phyloP scores from a whole-genome alignment of 1,284 basidiomycete genomes.

The Fomitopsis schrenkii region DNA sequence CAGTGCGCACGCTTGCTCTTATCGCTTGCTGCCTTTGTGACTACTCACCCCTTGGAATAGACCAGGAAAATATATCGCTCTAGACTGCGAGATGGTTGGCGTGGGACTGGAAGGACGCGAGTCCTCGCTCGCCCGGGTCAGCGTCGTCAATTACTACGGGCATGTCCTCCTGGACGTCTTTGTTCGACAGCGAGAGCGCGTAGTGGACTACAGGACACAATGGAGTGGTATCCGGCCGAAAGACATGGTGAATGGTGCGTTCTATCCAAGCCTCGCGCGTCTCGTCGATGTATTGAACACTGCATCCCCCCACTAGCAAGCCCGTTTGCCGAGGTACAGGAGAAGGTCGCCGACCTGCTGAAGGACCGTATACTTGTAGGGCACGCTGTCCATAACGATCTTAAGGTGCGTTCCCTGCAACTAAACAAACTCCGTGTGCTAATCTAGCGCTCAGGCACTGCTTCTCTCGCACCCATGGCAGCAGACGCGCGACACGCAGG shows the following conservation, averaged over 20 bases:
- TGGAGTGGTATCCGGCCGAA: slow-evolving; percentile 81
- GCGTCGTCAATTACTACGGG: slow-evolving; percentile 90
- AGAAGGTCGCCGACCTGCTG: slow-evolving; percentile 74
- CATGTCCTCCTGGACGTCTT: slow-evolving; percentile 81
- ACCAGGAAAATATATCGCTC: slow-evolving; percentile 75
- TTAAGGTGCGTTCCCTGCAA: slow-evolving; percentile 53
- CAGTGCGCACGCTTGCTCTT: slow-evolving; percentile 34
- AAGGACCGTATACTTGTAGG: slow-evolving; percentile 87
- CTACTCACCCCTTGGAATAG: slow-evolving; percentile 29
- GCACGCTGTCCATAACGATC: slow-evolving; percentile 91
- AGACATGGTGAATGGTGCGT: slow-evolving; percentile 70
- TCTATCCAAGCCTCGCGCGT: slow-evolving; percentile 2
- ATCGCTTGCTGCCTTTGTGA: neutral
- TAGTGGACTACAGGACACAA: slow-evolving; percentile 93
- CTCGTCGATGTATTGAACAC: neutral
- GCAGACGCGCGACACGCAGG: slow-evolving; percentile 83
- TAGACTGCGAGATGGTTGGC: slow-evolving; percentile 99
- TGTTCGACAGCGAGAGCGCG: slow-evolving; percentile 83
- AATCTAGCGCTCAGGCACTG: slow-evolving; percentile 53
- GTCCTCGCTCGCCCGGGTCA: slow-evolving; percentile 87
- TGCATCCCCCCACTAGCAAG: slow-evolving; percentile 45
- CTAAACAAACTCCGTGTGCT: neutral
- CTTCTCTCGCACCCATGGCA: slow-evolving; percentile 86
- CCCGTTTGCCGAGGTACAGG: slow-evolving; percentile 79
- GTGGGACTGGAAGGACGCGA: slow-evolving; percentile 80